Evolutionary conservation across 179 eudicot species (phyloP).

Genomic region (Beta lomatogona): DNA sequence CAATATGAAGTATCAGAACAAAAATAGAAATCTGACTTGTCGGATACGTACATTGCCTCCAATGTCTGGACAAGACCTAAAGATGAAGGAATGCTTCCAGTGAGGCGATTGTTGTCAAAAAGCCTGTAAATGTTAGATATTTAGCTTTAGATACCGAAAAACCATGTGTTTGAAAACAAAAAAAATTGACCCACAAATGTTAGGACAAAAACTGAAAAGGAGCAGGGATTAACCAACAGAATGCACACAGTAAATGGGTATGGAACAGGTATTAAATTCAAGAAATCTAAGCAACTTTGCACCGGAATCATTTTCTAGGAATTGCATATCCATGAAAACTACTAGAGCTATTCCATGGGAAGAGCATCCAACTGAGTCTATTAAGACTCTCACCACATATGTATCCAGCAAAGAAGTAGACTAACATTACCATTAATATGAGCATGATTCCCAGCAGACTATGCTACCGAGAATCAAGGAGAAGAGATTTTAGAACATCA

Average conservation of each 20-base stretch:
- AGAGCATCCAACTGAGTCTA: not conserved
- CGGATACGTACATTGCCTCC: constrained; percentile 69
- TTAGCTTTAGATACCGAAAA: not conserved
- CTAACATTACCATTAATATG: not conserved
- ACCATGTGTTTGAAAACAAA: not conserved
- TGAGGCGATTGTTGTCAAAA: constrained; percentile 58
- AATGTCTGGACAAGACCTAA: constrained; percentile 50
- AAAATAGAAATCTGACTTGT: not conserved
- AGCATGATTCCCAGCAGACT: not conserved
- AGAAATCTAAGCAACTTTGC: not conserved
- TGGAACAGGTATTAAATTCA: no score
- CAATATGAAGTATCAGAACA: not conserved
- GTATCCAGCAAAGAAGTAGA: not conserved
- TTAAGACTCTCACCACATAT: not conserved
- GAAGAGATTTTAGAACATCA: not conserved
- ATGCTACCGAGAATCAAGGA: not conserved
- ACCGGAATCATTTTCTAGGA: not conserved
- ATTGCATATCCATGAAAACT: not conserved
- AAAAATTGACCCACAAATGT: constrained; percentile 30
- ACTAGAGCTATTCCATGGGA: not conserved
- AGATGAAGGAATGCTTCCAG: constrained; percentile 58
- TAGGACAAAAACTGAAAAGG: not conserved
- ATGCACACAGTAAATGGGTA: no score
- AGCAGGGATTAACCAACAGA: no score
- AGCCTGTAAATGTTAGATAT: constrained; percentile 39